Conservation (phyloP, 2,329 filamentous ascomycete species). For the Fusarium fracticaudum region DNA sequence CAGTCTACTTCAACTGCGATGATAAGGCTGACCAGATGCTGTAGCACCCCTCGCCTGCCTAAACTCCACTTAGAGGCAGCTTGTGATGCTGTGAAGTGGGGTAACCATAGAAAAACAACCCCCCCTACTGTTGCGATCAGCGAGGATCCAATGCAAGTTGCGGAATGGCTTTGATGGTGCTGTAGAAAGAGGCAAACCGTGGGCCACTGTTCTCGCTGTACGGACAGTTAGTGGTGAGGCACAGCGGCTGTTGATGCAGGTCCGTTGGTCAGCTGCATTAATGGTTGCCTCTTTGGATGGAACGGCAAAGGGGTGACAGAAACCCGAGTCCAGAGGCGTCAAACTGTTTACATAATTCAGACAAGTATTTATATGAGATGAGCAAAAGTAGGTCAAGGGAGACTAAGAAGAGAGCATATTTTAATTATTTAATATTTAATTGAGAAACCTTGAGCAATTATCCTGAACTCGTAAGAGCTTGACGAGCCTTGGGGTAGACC, state of each 20-base stretch:
- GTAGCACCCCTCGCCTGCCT: too few relatives aligned
- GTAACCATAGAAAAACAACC: background rate
- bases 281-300: background rate
- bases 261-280: background rate
- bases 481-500: background rate
- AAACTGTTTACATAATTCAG: fast-evolving
- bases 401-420: too few relatives aligned
- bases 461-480: too few relatives aligned
- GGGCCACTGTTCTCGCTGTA: too few relatives aligned
- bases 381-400: fast-evolving
- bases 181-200: background rate
- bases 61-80: background rate
- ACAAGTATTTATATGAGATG: too few relatives aligned
- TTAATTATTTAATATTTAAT: fast-evolving
- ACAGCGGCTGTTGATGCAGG: background rate
- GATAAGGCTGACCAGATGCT: background rate
- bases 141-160: background rate
- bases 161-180: background rate
- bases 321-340: background rate
- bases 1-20: background rate
- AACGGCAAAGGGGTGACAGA: background rate
- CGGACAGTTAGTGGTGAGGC: background rate
- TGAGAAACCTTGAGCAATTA: fast-evolving
- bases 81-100: background rate
- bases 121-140: background rate